Conservation (phyloP, 2,329 filamentous ascomycete species). For the Beauveria brongniartii region DNA sequence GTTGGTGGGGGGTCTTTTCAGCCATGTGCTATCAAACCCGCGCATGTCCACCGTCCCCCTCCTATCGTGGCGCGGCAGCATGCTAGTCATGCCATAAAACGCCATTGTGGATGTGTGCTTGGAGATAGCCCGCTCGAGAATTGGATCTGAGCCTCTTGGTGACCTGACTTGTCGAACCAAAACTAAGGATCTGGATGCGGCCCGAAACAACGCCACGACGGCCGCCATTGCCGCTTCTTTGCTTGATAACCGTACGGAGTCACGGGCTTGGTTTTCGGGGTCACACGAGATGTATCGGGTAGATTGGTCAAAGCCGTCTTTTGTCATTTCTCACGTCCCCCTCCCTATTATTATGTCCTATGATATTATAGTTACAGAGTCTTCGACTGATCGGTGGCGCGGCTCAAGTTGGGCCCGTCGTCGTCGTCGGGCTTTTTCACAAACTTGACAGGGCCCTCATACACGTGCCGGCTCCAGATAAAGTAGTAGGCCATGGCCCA, state of each 20-base stretch:
- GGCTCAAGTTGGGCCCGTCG: neutral
- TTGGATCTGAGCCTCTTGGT: neutral
- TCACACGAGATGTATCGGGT: neutral
- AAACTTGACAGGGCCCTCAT: conserved; percentile 12
- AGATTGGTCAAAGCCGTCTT: neutral
- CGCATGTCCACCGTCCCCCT: too few relatives aligned
- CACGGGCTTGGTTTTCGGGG: neutral
- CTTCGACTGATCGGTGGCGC: neutral
- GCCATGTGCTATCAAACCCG: neutral
- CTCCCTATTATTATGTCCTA: too few relatives aligned
- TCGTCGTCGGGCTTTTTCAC: neutral
- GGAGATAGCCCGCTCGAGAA: neutral
- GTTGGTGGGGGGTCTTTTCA: neutral
- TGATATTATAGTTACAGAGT: neutral
- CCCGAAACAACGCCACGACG: conserved; percentile 1
- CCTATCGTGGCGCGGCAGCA: too few relatives aligned
- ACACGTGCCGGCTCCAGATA: conserved; percentile 16
- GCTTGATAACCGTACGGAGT: neutral
- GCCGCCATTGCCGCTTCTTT: neutral
- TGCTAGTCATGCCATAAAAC: neutral
- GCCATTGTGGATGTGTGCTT: neutral
- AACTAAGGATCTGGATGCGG: neutral
- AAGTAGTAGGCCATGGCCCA: conserved; percentile 33
- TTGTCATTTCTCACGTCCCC: neutral
- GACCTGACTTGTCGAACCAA: neutral